Conservation (phyloP, 225 moss, liverwort and hornwort species). For the Marchantia polymorpha region DNA sequence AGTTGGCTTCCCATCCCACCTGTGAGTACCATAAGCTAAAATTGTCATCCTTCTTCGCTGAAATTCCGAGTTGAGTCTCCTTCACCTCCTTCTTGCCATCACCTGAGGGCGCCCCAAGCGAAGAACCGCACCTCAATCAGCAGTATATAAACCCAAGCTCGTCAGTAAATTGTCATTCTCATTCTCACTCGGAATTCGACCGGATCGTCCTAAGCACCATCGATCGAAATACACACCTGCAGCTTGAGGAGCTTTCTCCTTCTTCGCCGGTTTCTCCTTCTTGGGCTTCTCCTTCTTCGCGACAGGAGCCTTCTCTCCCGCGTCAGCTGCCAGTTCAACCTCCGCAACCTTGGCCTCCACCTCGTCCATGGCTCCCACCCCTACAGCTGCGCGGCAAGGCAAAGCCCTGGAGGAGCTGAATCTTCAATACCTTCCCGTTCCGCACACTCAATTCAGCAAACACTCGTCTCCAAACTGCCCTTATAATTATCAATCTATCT, state of each 20-base stretch:
- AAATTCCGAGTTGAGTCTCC: constrained; percentile 74
- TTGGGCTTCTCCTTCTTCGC: constrained; percentile 43
- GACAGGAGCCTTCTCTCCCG: neutral
- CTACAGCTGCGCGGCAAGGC: neutral
- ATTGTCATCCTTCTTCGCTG: constrained; percentile 72
- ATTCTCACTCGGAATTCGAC: neutral
- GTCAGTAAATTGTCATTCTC: neutral
- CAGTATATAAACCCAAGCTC: neutral
- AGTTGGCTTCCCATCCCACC: constrained; percentile 27
- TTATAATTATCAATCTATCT: no score
- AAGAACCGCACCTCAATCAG: neutral
- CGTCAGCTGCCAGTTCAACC: constrained; percentile 9
- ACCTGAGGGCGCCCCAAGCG: constrained; percentile 18
- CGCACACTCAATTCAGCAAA: no score
- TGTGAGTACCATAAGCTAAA: constrained; percentile 94
- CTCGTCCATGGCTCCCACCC: constrained; percentile 14
- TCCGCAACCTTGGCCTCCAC: constrained; percentile 20
- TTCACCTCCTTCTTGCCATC: constrained; percentile 54
- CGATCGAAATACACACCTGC: neutral
- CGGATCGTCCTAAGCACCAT: neutral
- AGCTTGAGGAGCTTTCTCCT: constrained; percentile 41
- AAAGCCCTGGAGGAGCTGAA: neutral
- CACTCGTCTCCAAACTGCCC: no score
- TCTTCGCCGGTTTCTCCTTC: constrained; percentile 44
- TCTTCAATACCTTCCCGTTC: no score